Evolutionary conservation across 768 basidiomycete genomes (phyloP).

Genomic region (Baorangia bicolor): DNA sequence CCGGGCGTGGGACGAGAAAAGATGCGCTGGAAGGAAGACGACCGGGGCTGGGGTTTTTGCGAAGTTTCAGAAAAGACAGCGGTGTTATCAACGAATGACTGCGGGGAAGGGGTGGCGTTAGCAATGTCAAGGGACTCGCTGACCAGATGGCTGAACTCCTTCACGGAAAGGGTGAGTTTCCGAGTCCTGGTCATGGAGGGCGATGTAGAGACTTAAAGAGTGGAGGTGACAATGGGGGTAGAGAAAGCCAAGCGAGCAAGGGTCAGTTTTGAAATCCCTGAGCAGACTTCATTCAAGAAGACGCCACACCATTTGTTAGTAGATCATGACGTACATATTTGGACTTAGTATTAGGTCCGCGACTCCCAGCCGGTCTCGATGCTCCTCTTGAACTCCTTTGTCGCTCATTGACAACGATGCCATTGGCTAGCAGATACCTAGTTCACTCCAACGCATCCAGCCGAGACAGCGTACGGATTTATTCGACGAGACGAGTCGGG

Average conservation of each 20-base stretch:
- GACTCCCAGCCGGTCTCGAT: too few relatives aligned
- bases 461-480: not conserved
- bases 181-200: slow-evolving; percentile 27
- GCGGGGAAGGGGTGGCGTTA: slow-evolving; percentile 4
- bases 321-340: slow-evolving; percentile 7
- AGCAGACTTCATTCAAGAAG: not conserved
- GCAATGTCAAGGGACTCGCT: slow-evolving; percentile 32
- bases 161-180: slow-evolving; percentile 29
- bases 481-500: too few relatives aligned
- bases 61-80: slow-evolving; percentile 20
- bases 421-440: not conserved
- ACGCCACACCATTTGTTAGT: slow-evolving; percentile 5
- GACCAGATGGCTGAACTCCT: slow-evolving; percentile 35
- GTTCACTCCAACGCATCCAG: not conserved
- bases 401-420: not conserved
- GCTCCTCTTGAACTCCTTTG: not conserved
- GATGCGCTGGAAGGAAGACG: slow-evolving; percentile 30
- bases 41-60: slow-evolving; percentile 17
- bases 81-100: slow-evolving; percentile 23
- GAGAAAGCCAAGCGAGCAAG: slow-evolving; percentile 15
- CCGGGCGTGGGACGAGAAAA: slow-evolving; percentile 26
- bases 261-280: slow-evolving; percentile 13
- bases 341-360: not conserved
- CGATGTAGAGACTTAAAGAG: not conserved
- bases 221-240: not conserved